Evolutionary conservation across 352 stramenopile species (phyloP).

Genomic region (Salisapilia sapeloensis): DNA sequence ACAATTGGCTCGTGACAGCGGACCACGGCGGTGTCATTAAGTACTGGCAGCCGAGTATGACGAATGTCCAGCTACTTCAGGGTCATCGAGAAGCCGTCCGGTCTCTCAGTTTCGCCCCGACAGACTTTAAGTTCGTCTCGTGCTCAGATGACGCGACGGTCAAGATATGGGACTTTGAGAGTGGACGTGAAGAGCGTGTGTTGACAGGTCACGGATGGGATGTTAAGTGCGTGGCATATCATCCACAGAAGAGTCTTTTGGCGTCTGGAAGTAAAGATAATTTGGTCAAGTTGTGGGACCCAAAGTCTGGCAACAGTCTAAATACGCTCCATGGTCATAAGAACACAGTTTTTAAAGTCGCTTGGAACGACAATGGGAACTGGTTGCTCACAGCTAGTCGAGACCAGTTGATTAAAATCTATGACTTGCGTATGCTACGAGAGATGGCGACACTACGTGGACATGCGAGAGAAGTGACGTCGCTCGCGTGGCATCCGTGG

Average conservation of each 20-base stretch:
- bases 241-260: constrained; percentile 88
- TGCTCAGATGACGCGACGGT: constrained; percentile 95
- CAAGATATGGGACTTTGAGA: constrained; percentile 86
- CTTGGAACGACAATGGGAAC: constrained; percentile 97
- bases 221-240: constrained; percentile 95
- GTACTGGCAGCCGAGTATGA: constrained; percentile 86
- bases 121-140: constrained; percentile 96
- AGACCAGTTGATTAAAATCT: constrained; percentile 98
- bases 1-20: constrained; percentile 82
- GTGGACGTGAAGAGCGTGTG: constrained; percentile 84
- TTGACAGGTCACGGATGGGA: constrained; percentile 96
- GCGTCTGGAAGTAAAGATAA: constrained; percentile 94
- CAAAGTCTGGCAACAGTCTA: constrained; percentile 80
- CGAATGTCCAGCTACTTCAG: constrained; percentile 72
- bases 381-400: constrained; percentile 92
- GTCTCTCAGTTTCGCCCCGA: constrained; percentile 91
- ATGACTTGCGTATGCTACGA: constrained; percentile 96
- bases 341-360: constrained; percentile 95
- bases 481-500: constrained; percentile 93
- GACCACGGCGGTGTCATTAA: constrained; percentile 85
- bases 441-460: constrained; percentile 90
- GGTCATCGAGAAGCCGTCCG: constrained; percentile 85
- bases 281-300: constrained; percentile 97
- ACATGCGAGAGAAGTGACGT: constrained; percentile 93
- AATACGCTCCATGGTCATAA: constrained; percentile 96